Evolutionary conservation across 208 protist genomes (phyloP).

Genomic region (Endotrypanum monterogeii): DNA sequence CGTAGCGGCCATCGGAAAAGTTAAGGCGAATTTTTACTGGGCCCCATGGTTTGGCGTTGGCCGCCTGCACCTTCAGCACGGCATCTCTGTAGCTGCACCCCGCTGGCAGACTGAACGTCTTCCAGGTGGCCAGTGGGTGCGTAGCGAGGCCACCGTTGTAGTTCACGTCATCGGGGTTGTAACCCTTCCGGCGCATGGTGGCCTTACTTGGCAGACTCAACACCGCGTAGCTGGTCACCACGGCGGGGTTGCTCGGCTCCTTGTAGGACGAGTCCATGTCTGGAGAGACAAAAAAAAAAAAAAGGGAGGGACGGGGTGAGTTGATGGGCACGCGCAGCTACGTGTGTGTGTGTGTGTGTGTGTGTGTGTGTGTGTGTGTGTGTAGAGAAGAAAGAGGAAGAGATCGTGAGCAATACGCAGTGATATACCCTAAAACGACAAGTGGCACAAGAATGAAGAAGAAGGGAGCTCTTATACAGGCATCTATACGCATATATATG

Average conservation of each 20-base stretch:
- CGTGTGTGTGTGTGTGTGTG: not conserved
- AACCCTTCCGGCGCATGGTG: constrained; percentile 75
- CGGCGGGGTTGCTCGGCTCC: constrained; percentile 42
- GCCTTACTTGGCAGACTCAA: constrained; percentile 66
- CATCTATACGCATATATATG: not conserved
- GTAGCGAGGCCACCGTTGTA: constrained; percentile 55
- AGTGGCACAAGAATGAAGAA: not conserved
- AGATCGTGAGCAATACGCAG: not conserved
- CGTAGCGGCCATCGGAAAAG: constrained; percentile 73
- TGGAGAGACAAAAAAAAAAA: not conserved
- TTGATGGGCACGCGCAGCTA: not conserved
- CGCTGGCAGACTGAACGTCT: constrained; percentile 51
- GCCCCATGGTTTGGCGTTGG: constrained; percentile 75
- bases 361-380: not conserved
- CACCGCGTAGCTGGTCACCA: constrained; percentile 76
- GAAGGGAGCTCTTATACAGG: not conserved
- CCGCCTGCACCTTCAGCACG: constrained; percentile 58
- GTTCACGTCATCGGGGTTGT: constrained; percentile 52
- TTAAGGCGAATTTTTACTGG: constrained; percentile 73
- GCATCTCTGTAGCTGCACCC: constrained; percentile 76
- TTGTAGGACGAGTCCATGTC: constrained; percentile 54
- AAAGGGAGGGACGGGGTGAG: not conserved
- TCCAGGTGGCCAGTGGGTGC: constrained; percentile 79
- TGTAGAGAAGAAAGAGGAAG: not conserved
- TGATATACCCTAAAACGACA: not conserved